These are phyloP conservation scores for Syzygium aqueum DNA, from an alignment of 345 rosid genomes.

Conservation along the genomic window DNA sequence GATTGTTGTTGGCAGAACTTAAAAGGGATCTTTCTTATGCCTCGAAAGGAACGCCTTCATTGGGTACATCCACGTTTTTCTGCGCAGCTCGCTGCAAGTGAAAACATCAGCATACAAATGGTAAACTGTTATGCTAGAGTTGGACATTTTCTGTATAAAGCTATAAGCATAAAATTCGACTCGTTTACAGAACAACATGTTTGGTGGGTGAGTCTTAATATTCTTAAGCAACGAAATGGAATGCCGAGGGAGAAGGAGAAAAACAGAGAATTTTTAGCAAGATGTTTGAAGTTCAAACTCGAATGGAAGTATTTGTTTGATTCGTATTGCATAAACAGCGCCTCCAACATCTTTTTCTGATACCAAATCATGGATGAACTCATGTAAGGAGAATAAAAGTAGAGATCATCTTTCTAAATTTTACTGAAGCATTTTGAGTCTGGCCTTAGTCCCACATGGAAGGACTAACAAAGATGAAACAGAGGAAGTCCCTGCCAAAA, in stretches of 20 bases:
- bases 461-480: neutral
- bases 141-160: neutral
- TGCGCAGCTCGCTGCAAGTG: neutral
- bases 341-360: neutral
- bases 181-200: neutral
- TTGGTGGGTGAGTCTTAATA: neutral
- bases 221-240: neutral
- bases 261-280: neutral
- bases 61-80: neutral
- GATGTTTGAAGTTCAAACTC: neutral
- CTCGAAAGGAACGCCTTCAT: neutral
- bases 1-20: neutral
- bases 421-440: neutral
- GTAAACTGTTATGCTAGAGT: neutral
- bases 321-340: neutral
- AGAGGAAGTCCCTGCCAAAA: neutral
- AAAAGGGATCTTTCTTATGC: neutral
- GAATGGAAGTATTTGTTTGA: neutral
- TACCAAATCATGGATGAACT: neutral
- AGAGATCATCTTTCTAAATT: neutral
- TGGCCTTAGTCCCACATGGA: neutral
- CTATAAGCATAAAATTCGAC: neutral
- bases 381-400: neutral
- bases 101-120: neutral
- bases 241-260: neutral